phyloP scores from a whole-genome alignment of 202 grass and related monocot species.

The Eragrostis tef region DNA sequence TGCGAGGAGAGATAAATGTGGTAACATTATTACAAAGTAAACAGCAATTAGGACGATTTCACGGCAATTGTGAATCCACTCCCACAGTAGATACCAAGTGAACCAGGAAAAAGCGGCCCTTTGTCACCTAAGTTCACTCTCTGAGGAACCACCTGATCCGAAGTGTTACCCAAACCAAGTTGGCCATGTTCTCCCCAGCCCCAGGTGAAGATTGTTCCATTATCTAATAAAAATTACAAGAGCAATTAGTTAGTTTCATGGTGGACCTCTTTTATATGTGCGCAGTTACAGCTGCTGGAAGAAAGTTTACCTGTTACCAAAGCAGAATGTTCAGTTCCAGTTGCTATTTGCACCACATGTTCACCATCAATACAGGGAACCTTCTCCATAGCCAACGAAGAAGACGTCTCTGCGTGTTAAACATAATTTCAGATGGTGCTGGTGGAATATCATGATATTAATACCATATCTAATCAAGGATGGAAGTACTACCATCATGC shows the following conservation, averaged over 20 bases:
- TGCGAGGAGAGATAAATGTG: not conserved
- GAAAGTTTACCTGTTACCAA: slow-evolving; percentile 63
- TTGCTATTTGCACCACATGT: slow-evolving; percentile 64
- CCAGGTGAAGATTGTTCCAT: slow-evolving; percentile 76
- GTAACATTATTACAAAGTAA: not conserved
- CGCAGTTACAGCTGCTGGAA: not conserved
- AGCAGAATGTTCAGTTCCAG: slow-evolving; percentile 86
- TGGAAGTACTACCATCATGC: slow-evolving; percentile 49
- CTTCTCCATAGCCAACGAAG: slow-evolving; percentile 42
- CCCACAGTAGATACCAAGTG: slow-evolving; percentile 62
- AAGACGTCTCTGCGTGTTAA: slow-evolving; percentile 33
- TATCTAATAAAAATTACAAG: slow-evolving; percentile 48
- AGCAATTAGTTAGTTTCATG: not conserved
- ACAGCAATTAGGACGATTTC: slow-evolving; percentile 27
- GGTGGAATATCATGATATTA: not conserved
- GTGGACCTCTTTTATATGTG: not conserved
- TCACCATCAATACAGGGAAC: slow-evolving; percentile 49
- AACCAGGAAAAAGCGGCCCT: slow-evolving; percentile 26
- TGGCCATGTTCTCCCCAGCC: slow-evolving; percentile 97
- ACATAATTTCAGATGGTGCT: not conserved
- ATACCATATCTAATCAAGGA: not conserved
- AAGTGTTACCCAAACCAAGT: slow-evolving; percentile 68
- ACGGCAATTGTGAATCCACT: slow-evolving; percentile 75
- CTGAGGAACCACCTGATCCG: slow-evolving; percentile 62
- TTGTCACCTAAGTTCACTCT: slow-evolving; percentile 53